phyloP scores from a whole-genome alignment of 768 basidiomycete species.

The Leccinum broughii region DNA sequence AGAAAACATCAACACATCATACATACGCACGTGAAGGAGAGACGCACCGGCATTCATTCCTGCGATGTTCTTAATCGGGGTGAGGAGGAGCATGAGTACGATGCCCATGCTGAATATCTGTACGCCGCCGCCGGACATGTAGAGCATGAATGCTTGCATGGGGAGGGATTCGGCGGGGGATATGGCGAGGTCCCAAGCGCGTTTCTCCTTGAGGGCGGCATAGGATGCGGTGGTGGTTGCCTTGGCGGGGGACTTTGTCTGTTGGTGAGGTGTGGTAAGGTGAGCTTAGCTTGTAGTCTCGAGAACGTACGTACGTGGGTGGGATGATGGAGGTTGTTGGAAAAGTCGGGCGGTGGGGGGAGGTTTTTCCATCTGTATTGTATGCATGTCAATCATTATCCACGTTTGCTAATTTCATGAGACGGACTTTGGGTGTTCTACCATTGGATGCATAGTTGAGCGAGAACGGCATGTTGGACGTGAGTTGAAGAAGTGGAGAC shows the following conservation, averaged over 20 bases:
- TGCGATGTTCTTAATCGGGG: slow-evolving; percentile 81
- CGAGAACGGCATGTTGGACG: slow-evolving; percentile 25
- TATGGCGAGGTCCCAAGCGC: slow-evolving; percentile 85
- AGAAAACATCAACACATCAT: neutral
- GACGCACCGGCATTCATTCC: slow-evolving; percentile 74
- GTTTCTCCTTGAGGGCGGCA: slow-evolving; percentile 68
- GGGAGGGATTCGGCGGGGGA: slow-evolving; percentile 87
- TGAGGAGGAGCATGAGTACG: slow-evolving; percentile 87
- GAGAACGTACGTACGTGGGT: slow-evolving; percentile 20
- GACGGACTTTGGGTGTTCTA: slow-evolving; percentile 31
- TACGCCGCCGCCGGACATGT: slow-evolving; percentile 96
- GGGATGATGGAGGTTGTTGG: slow-evolving; percentile 41
- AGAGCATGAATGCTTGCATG: slow-evolving; percentile 98
- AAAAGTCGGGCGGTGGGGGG: slow-evolving; percentile 69
- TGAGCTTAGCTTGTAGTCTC: too few relatives aligned
- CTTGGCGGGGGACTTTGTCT: slow-evolving; percentile 47
- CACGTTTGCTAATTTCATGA: neutral
- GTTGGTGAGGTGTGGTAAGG: neutral
- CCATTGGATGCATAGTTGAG: slow-evolving; percentile 31
- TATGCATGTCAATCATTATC: neutral
- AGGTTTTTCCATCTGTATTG: slow-evolving; percentile 58
- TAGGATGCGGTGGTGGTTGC: slow-evolving; percentile 48
- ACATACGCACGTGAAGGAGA: neutral
- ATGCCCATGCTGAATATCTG: slow-evolving; percentile 98
- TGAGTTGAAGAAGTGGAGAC: neutral